Evolutionary conservation across 2,329 filamentous ascomycete genomes (phyloP).

Genomic region (Alternaria viburni): DNA sequence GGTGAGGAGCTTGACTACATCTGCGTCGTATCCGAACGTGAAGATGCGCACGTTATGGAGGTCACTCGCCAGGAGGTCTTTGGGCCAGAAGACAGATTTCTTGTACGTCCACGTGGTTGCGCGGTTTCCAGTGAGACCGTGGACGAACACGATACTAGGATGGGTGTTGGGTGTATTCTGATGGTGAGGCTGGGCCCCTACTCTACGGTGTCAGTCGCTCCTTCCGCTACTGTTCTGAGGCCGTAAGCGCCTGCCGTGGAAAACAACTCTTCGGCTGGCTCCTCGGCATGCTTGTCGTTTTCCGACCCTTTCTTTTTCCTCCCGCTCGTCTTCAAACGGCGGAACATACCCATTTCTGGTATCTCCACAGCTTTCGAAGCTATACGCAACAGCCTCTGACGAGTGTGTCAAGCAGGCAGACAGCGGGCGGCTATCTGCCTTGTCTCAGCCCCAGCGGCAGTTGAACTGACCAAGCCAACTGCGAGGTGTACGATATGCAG

Average conservation of each 20-base stretch:
- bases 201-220: not conserved
- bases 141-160: not conserved
- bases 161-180: not conserved
- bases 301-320: fast-evolving
- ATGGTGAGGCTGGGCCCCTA: not conserved
- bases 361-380: not conserved
- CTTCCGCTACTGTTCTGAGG: not conserved
- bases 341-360: not conserved
- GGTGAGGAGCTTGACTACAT: not conserved
- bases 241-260: not conserved
- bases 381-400: not conserved
- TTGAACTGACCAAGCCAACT: not conserved
- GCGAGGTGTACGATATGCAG: not conserved
- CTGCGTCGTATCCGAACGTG: not conserved
- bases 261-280: not conserved
- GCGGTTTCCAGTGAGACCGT: not conserved
- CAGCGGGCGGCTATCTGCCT: fast-evolving
- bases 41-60: not conserved
- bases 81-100: fast-evolving
- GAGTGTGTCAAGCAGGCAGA: not conserved
- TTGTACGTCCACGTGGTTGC: not conserved
- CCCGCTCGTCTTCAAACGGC: not conserved
- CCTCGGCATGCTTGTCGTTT: not conserved
- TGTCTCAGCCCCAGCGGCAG: not conserved
- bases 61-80: not conserved